Conservation (phyloP, 225 moss, liverwort and hornwort species). For the Sphagnum tenellum region DNA sequence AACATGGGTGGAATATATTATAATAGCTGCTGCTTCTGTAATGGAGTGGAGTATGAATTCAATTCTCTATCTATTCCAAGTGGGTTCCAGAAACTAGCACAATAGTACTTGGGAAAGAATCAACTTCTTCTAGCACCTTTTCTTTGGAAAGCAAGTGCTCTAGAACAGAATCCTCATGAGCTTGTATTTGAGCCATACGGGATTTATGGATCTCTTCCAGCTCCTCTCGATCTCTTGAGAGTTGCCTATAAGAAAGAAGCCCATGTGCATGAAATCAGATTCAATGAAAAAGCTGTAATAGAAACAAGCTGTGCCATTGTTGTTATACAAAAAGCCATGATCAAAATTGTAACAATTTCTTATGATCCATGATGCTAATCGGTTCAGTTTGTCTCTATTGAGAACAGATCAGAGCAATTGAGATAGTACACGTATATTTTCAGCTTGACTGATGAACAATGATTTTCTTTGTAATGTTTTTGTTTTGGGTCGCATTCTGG, state of each 20-base stretch:
- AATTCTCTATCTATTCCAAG: no score
- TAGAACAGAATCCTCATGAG: slow-evolving; percentile 55
- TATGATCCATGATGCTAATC: neutral
- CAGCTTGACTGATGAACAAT: neutral
- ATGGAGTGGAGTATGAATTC: no score
- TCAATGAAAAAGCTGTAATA: no score
- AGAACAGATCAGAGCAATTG: no score
- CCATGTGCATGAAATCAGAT: neutral
- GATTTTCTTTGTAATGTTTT: neutral
- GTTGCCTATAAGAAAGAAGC: slow-evolving; percentile 31
- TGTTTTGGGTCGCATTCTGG: neutral
- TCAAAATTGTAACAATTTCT: neutral
- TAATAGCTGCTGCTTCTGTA: no score
- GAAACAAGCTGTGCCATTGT: no score
- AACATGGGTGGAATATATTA: no score
- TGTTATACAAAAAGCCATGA: neutral
- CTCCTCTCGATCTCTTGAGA: slow-evolving; percentile 62
- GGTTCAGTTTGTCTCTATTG: no score
- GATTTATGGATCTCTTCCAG: slow-evolving; percentile 69
- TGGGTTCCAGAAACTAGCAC: no score
- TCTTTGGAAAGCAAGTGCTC: slow-evolving; percentile 67
- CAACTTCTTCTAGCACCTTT: slow-evolving; percentile 36
- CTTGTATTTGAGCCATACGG: slow-evolving; percentile 59
- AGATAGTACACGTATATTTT: neutral
- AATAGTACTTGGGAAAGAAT: neutral